Base-by-base conservation (phyloP, 352 stramenopile genomes). In the Globisporangium nodosum region DNA sequence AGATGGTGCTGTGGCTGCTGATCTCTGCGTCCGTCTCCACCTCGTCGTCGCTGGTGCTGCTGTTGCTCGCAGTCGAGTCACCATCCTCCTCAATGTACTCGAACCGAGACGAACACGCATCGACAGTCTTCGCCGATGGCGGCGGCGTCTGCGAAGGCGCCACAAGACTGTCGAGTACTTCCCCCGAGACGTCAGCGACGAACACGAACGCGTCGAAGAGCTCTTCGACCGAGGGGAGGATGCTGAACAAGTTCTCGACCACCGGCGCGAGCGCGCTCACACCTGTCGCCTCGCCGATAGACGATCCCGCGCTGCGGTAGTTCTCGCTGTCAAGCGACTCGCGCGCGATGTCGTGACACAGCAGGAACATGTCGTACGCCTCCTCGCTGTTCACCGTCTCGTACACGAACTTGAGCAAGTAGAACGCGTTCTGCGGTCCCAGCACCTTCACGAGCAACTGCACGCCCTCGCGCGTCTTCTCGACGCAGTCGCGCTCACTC, bases 361-460 rank as follows among this genome's bases (percentile, higher is more conserved):
- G 46, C 54, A 90, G 54, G 42, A 92, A 85, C 12, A 70, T 63
- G 51, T 92, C 82, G 56, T 86, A 71, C 6, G 72, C 66, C 66
- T 89, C 82, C 48, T 92, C 82, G 39, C 80, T 90, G 61, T 89
- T 88, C 30, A 89, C 65, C 0, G 73, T 80, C 66, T 92, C 76
- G 65, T 90, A 88, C 37, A 81, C 54, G 53, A 66, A 85, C 59
- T 89, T 87, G 31, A 92, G 63, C 48, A 90, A 20, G 59, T 87
- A 85, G 49, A 88, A 82, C 15, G 80, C 82, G 53, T 89, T 90
- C 55, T 92, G 82, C 18, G 82, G 82, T 0, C 82, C 82, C 15
- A 92, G 51, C 21, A 83, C 31, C 30, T 77, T 73, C 8, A 89
- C 67, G 7, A 92, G 56, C 54, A 85, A 56, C 37, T 74, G 74